Base-by-base conservation (phyloP, 805 yeast genomes). In the Yamadazyma scolyti region DNA sequence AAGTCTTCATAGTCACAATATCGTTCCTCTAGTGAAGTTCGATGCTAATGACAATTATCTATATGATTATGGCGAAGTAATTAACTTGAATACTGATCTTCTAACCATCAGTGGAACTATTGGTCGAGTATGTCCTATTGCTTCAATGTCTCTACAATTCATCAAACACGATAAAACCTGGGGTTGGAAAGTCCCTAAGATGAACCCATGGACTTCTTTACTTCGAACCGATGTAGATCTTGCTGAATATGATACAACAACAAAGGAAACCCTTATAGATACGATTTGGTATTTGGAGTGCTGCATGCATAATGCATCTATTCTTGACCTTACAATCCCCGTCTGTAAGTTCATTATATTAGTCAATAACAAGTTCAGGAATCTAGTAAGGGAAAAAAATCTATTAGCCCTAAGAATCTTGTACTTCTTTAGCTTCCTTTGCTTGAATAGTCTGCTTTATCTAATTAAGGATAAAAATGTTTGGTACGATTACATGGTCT, bases 31-130 rank as follows among this genome's bases (percentile, higher is more conserved):
- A 16, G 44, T 61, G 1, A 43, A 45, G 11, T 50, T 47, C 22
- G 51, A 49, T 14, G 27, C 27, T 14, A 2, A 11, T 20, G 33
- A 19, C 12, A 14, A 24, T 12, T 27, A 19, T 13, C 26, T 77
- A 36, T 65, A 57, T 25, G 72, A 78, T 48, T 52, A 73, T 29
- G 72, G 65, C 25, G 63, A 47, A 1, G 68, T 79, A 11, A 44
- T 69, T 13, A 51, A 56, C 22, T 66, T 80, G 1, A 58, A 56
- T 28, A 72, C 82, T 4, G 83, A 37, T 24, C 5, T 37, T 8
- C 14, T 37, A 9, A 30, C 35, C 11, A 30, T 37, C 8, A 27
- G 30, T 12, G 17, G 27, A 21, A 33, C 9, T 17, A 16, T 9
- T 11, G 13, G 25, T 19, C 21, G 10, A 19, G 8, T 19, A 9